A percentile compares a stretch with the other conserved stretches of the same genome.
Conservation (phyloP, 2,329 filamentous ascomycete species). For the Cadophora gregata region DNA sequence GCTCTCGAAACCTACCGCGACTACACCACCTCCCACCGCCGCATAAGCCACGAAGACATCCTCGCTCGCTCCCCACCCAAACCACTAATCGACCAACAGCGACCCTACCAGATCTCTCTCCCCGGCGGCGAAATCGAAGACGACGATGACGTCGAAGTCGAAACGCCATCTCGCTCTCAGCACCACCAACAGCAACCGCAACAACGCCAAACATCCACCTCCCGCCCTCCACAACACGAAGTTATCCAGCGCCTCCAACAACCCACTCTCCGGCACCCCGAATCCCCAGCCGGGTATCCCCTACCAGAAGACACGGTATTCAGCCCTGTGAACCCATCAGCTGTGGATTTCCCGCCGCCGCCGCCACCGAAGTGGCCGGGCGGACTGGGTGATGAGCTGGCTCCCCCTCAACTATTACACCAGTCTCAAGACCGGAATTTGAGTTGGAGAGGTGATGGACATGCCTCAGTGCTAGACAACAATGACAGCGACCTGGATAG, state of each 20-base stretch:
- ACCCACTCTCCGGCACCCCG: slow-evolving; percentile 36
- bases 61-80: slow-evolving; percentile 42
- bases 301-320: slow-evolving; percentile 37
- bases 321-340: slow-evolving; percentile 34
- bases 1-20: slow-evolving; percentile 13
- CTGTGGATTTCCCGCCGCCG: slow-evolving; percentile 32
- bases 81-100: slow-evolving; percentile 38
- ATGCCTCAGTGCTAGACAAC: slow-evolving; percentile 12
- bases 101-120: slow-evolving; percentile 42
- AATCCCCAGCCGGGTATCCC: slow-evolving; percentile 38
- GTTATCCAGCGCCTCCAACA: slow-evolving; percentile 33
- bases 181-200: neutral
- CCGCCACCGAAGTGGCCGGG: slow-evolving; percentile 35
- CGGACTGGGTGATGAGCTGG: slow-evolving; percentile 9
- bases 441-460: neutral
- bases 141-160: slow-evolving; percentile 29
- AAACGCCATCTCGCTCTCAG: neutral
- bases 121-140: slow-evolving; percentile 31
- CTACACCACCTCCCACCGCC: slow-evolving; percentile 15
- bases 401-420: too few relatives aligned
- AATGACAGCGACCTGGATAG: slow-evolving; percentile 33
- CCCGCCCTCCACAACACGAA: slow-evolving; percentile 18
- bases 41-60: slow-evolving; percentile 39
- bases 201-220: neutral
- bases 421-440: neutral